A percentile compares a stretch with the other conserved stretches of the same genome.
Conservation (phyloP, 306 rosid species). For the Pyrus bretschneideri region DNA sequence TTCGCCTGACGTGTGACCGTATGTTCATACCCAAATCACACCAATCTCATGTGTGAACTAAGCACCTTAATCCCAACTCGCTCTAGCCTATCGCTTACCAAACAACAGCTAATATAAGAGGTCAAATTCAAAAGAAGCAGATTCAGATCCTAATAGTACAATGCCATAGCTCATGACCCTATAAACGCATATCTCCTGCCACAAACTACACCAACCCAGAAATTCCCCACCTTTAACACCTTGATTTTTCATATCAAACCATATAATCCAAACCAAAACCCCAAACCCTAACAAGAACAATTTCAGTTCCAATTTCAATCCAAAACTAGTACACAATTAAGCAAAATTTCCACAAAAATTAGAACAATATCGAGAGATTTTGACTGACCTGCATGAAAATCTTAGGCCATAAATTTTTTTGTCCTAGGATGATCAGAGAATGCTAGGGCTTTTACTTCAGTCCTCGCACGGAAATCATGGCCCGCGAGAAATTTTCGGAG, state of each 20-base stretch:
- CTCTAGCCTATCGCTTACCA: not conserved
- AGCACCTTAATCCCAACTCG: not conserved
- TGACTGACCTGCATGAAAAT: not conserved
- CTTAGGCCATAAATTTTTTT: not conserved
- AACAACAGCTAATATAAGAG: not conserved
- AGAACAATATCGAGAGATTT: not conserved
- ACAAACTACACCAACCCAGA: not conserved
- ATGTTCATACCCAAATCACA: not conserved
- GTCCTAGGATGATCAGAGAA: not conserved
- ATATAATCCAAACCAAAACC: not conserved
- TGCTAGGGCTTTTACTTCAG: not conserved
- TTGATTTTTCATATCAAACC: not conserved
- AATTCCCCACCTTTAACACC: not conserved
- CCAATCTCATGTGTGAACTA: not conserved
- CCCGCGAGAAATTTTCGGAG: not conserved
- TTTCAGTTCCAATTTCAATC: not conserved
- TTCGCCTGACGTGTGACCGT: not conserved
- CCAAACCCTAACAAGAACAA: not conserved
- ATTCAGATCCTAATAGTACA: not conserved
- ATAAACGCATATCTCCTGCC: not conserved
- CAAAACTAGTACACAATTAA: not conserved
- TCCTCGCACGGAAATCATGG: not conserved
- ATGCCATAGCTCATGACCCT: constrained; percentile 1
- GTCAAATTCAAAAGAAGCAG: not conserved
- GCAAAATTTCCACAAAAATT: not conserved